Conservation (phyloP, 768 basidiomycete species). For the Phylloporus sp. region DNA sequence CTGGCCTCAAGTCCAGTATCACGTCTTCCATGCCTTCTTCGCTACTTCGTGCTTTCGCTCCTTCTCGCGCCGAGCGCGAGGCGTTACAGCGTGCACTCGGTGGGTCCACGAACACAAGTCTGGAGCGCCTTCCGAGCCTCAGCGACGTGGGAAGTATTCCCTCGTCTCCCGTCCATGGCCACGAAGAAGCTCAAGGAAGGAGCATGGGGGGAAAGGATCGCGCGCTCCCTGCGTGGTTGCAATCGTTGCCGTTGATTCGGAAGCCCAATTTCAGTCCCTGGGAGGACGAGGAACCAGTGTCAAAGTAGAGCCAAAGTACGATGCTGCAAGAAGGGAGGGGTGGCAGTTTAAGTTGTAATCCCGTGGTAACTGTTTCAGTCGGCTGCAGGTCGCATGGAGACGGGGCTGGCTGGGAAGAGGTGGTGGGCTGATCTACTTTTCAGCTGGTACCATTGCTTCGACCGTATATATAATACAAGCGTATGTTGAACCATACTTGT, state of each 20-base stretch:
- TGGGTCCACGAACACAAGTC: constrained; percentile 66
- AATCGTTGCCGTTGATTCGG: constrained; percentile 56
- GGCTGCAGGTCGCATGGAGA: constrained; percentile 12
- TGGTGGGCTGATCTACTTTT: constrained; percentile 21
- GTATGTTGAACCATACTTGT: constrained; percentile 23
- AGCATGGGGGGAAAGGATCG: constrained; percentile 25
- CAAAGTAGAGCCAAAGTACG: constrained; percentile 18
- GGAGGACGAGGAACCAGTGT: constrained; percentile 60
- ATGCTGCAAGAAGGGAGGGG: neutral
- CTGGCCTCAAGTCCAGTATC: constrained; percentile 40
- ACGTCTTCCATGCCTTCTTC: constrained; percentile 43
- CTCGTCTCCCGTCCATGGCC: constrained; percentile 56
- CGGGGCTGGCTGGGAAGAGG: constrained; percentile 11
- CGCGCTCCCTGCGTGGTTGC: constrained; percentile 61
- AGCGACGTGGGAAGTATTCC: constrained; percentile 72
- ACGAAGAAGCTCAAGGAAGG: constrained; percentile 30
- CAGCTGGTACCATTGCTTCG: constrained; percentile 21
- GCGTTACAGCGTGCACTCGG: constrained; percentile 76
- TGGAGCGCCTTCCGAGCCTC: constrained; percentile 73
- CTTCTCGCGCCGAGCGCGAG: constrained; percentile 83
- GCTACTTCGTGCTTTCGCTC: constrained; percentile 77
- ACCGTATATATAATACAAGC: constrained; percentile 31
- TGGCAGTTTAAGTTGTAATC: neutral
- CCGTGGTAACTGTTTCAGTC: constrained; percentile 11
- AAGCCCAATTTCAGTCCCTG: constrained; percentile 79